These are phyloP conservation scores for Piloderma croceum DNA, from an alignment of 768 basidiomycete genomes.

Conservation along the genomic window DNA sequence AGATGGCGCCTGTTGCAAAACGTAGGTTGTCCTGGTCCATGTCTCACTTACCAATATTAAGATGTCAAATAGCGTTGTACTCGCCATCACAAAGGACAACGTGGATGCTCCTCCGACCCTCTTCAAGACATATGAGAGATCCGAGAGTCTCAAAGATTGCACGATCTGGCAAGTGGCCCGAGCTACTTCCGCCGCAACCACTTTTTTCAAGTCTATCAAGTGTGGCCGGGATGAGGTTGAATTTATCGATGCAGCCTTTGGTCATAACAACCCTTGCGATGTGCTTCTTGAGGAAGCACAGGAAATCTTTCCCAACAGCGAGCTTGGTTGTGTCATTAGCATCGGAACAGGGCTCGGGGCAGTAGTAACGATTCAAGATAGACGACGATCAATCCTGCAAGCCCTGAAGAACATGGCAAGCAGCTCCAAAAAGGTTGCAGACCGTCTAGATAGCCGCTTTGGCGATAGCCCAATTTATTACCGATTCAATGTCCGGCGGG, in stretches of 20 bases:
- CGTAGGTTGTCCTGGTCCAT: slow-evolving; percentile 1
- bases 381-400: neutral
- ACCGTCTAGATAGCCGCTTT: neutral
- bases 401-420: neutral
- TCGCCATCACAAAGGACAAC: slow-evolving; percentile 5
- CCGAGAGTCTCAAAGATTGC: slow-evolving; percentile 5
- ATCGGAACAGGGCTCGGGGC: neutral
- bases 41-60: neutral
- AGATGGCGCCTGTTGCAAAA: slow-evolving; percentile 3
- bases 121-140: slow-evolving; percentile 11
- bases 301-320: neutral
- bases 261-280: slow-evolving; percentile 9
- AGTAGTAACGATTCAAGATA: neutral
- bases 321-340: neutral
- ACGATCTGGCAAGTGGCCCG: slow-evolving; percentile 16
- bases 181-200: slow-evolving; percentile 12
- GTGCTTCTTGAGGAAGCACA: slow-evolving; percentile 1
- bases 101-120: slow-evolving; percentile 4
- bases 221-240: neutral
- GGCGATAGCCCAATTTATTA: neutral
- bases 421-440: neutral
- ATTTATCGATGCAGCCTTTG: slow-evolving; percentile 11
- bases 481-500: neutral
- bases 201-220: slow-evolving; percentile 10
- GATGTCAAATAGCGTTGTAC: slow-evolving; percentile 9